These are phyloP conservation scores for Bullera alba DNA, from an alignment of 768 basidiomycete genomes.

Conservation along the genomic window DNA sequence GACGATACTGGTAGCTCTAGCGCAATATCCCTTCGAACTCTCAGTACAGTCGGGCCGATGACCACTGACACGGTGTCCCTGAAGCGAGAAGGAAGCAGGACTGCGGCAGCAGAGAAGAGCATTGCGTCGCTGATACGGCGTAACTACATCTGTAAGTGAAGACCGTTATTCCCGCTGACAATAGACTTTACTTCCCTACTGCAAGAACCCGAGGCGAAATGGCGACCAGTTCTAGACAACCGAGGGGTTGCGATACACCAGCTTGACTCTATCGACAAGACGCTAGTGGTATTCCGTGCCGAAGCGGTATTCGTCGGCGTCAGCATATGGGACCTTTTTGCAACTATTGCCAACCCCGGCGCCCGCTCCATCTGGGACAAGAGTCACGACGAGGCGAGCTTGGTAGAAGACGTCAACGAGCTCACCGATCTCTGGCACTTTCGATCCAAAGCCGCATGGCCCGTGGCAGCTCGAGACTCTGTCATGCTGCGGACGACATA, in stretches of 20 bases:
- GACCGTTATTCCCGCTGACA: constrained; percentile 6
- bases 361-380: constrained; percentile 81
- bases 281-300: constrained; percentile 87
- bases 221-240: constrained; percentile 71
- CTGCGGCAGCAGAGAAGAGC: constrained; percentile 64
- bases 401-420: constrained; percentile 76
- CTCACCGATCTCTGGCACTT: constrained; percentile 83
- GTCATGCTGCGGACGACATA: constrained; percentile 92
- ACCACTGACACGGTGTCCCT: constrained; percentile 1
- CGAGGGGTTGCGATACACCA: constrained; percentile 91
- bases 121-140: constrained; percentile 79
- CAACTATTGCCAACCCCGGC: constrained; percentile 77
- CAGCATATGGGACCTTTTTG: constrained; percentile 88
- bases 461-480: constrained; percentile 79
- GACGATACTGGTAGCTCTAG: constrained; percentile 39
- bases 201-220: constrained; percentile 97
- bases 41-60: constrained; percentile 21
- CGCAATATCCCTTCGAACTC: constrained; percentile 38
- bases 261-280: constrained; percentile 93
- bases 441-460: constrained; percentile 88
- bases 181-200: constrained; percentile 82
- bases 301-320: constrained; percentile 97
- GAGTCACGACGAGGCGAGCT: constrained; percentile 72
- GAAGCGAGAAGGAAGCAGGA: constrained; percentile 46
- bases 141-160: constrained; percentile 71